Evolutionary conservation across 345 rosid genomes (phyloP), one percentile per base, ranked within the genome.

Genomic region (Populus davidiana): DNA sequence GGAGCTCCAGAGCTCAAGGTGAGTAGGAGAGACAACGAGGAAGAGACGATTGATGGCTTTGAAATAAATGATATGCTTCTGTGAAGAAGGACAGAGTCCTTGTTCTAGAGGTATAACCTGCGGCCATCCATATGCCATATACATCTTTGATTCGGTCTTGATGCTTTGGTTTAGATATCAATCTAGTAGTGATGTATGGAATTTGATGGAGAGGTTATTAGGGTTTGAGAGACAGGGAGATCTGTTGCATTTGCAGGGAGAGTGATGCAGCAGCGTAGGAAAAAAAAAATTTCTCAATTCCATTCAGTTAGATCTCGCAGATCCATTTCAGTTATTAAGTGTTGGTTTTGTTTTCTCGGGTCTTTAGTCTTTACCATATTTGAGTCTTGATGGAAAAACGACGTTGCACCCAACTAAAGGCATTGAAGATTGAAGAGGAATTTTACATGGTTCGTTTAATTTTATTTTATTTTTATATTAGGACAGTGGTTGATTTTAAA

Each of bases 101-200:
- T 85, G 83, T 49, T 90, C 91, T 43, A 96, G 81, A 23, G 95
- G 95, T 71, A 96, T 92, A 86, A 96, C 97, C 88, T 96, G 99
- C 68, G 98, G 99, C 96, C 94, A 96, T 79, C 99, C 99, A 61
- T 93, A 96, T 41, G 96, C 92, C 98, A 92, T 92, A 81, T 93
- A 96, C 99, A 96, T 96, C 82, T 89, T 80, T 61, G 67, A 11
- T 63, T 67, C 21, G 23, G 59, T 11, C 33, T 27, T 39, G 38
- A 14, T 29, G 67, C 14, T 21, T n/a, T 65, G 81, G 71, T 35
- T 67, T 43, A 56, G n/a, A 21, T 56, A 56, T 56, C 64, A 12
- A n/a, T 59, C 27, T n/a, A 12, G 64, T 3, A 59, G 64, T 23
- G 64, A 59, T 59, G 25, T n/a, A 25, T 25, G 12, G 64, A 59